A percentile compares a stretch with the other conserved stretches of the same genome.
Evolutionary conservation across 306 rosid genomes (phyloP).

Genomic region (Prunus padus): DNA sequence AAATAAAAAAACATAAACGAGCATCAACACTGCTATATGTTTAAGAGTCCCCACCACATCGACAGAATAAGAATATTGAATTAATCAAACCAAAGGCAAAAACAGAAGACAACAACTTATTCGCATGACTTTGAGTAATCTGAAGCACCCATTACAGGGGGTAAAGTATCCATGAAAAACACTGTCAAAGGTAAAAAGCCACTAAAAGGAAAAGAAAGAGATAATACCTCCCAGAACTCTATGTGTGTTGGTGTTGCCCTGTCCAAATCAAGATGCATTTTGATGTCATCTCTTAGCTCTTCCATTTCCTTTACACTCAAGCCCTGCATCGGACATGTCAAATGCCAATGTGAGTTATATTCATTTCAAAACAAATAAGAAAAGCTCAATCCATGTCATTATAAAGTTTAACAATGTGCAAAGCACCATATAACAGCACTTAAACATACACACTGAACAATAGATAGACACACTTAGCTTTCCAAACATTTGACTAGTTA

Average conservation of each 20-base stretch:
- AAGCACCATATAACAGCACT: neutral
- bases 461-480: neutral
- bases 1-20: neutral
- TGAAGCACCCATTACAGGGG: neutral
- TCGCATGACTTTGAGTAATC: neutral
- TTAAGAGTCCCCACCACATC: neutral
- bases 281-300: conserved; percentile 93
- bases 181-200: conserved; percentile 10
- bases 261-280: conserved; percentile 98
- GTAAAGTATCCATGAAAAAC: neutral
- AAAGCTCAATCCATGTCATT: neutral
- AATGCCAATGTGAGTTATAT: conserved; percentile 17
- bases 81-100: neutral
- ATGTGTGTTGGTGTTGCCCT: conserved; percentile 88
- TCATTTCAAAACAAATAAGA: neutral
- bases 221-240: conserved; percentile 88
- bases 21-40: conserved; percentile 1
- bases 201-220: conserved; percentile 20
- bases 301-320: conserved; percentile 93
- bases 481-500: neutral
- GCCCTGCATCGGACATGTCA: conserved; percentile 57
- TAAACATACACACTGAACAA: neutral
- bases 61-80: neutral
- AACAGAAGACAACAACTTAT: neutral
- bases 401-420: neutral